Base-by-base conservation (phyloP, 257 asterid species). In the Lycium ferocissimum region DNA sequence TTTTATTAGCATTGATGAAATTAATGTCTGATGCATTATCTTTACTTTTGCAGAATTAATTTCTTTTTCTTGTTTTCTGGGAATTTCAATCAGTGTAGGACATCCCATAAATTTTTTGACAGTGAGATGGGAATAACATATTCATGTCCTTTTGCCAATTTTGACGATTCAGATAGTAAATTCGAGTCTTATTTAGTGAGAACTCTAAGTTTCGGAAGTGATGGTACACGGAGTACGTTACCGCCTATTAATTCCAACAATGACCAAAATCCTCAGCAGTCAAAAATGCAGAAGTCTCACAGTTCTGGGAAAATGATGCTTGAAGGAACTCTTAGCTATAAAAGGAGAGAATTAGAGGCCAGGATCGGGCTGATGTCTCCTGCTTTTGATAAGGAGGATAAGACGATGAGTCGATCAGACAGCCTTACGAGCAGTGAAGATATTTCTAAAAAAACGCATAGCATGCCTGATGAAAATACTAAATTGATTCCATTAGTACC, bases 41-140 rank as follows among this genome's bases (percentile, higher is more conserved):
- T 26, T 78, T 8, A 75, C 38, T 78, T 22, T n/a, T 78, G 82
- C 45, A 78, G 82, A 53, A 9, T 72, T 85, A 79, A 80, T 79
- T 82, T 10, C 33, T 51, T 14, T 37, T 7, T 13, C 65, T 14
- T 78, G 54, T 70, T 17, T 70, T 40, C 56, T 2, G 17, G 47
- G 65, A 53, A 78, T 38, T 76, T 38, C 8, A 20, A 56, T 75
- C 56, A 35, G 61, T 9, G 38, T 75, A 80, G 69, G 43, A 56
- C 82, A 78, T 86, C 83, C 87, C 62, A 75, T 85, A 53, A 49
- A 14, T 3, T 2, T 59, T 83, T 75, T 87, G 65, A 26, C 85
- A n/a, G 90, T 70, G 91, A 91, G n/a, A 93, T 93, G 98, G 95
- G 97, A 88, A 83, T 89, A 91, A 72, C 88, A 69, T 86, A 90